Percentiles rank a stretch among this genome's conserved stretches.
Evolutionary conservation across 768 basidiomycete species (phyloP).

Genomic region (Amyloporia xantha): DNA sequence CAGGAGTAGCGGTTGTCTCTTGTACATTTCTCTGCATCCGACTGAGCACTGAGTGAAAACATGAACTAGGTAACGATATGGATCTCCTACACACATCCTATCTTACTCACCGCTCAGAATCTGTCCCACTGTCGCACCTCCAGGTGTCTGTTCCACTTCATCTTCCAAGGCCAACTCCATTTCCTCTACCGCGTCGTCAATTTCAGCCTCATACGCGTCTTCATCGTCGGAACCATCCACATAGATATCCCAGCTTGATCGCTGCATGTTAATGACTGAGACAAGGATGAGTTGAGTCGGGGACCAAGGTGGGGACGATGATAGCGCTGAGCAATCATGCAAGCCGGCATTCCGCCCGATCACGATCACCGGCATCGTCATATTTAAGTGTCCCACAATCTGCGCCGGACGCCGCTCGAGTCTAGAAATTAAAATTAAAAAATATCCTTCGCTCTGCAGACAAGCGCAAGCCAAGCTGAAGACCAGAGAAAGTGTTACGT

Average conservation of each 20-base stretch:
- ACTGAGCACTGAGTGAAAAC: background rate
- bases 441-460: too few relatives aligned
- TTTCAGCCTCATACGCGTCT: slow-evolving; percentile 25
- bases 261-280: too few relatives aligned
- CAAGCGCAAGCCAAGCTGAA: too few relatives aligned
- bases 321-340: background rate
- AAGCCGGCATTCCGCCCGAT: background rate
- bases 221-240: slow-evolving; percentile 13
- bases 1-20: background rate
- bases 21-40: background rate
- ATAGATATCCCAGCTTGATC: slow-evolving; percentile 3
- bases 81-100: too few relatives aligned
- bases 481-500: too few relatives aligned
- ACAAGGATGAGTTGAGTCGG: too few relatives aligned
- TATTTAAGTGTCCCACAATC: too few relatives aligned
- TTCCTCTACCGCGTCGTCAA: slow-evolving; percentile 29
- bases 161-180: slow-evolving; percentile 20
- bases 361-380: background rate
- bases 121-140: slow-evolving; percentile 20
- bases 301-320: background rate
- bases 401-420: too few relatives aligned
- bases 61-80: too few relatives aligned
- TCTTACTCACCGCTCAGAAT: background rate
- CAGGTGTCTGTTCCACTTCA: slow-evolving; percentile 17
- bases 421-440: too few relatives aligned